Evolutionary conservation across 768 basidiomycete genomes (phyloP), one percentile per base, ranked within the genome.

Genomic region (Leccinum sublutescens): DNA sequence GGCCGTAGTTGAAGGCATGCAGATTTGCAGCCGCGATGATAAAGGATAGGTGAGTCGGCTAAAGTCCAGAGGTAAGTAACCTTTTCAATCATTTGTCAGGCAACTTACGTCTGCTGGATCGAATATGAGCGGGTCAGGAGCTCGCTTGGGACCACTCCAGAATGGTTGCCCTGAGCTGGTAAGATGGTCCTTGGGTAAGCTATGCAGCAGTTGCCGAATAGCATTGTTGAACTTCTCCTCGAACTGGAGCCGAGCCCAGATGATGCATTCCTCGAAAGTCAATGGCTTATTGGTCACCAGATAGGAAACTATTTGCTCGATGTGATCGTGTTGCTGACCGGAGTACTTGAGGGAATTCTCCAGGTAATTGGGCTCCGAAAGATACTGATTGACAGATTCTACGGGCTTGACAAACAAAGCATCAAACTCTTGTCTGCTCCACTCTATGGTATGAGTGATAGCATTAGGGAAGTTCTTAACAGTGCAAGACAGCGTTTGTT

Each of bases 391-490:
- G 72, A 92, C 94, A 49, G 92, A 87, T 71, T 95, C 91, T 34
- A 90, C 83, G 2, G 97, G 97, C 72, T 96, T 95, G 66, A 97
- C 90, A 68, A 98, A 99, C 49, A 94, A 78, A 58, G 85, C 86
- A 70, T 97, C 93, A 73, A 99, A 98, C 62, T 92, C 91, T 67
- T 87, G 86, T 65, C 95, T 87, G 66, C 91, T 87, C 97, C 97
- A 99, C 93, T 98, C 94, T 60, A 99, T 99, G 7, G 95, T 97
- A 76, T 99, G 97, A 64, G 93, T 89, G 67, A 98, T 98, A 25
- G 90, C 89, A 72, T 99, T 95, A 10, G 97, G 97, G 84, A 98
- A 99, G 76, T 93, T 98, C 79, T 98, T 98, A 73, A 98, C 89
- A 1, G 97, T 99, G 74, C 97, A 99, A 25, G 91, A 92, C 23